Conservation (phyloP, 2,329 filamentous ascomycete genomes). For the Lizonia empirigonia region DNA sequence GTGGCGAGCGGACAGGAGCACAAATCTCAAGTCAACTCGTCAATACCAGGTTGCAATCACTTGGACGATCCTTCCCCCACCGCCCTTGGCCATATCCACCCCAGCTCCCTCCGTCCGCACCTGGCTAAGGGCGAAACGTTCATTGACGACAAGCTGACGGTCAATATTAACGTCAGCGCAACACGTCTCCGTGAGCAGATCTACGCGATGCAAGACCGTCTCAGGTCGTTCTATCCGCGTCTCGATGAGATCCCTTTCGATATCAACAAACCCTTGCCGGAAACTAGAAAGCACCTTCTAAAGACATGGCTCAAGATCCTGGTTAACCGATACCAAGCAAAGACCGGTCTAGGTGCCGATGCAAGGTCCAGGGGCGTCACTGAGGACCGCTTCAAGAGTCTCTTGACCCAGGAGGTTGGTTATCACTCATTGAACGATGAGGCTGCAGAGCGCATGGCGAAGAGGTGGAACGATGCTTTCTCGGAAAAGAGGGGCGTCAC, state of each 20-base stretch:
- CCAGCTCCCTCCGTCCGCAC: conserved; percentile 18
- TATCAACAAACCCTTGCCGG: conserved; percentile 23
- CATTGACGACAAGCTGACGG: conserved; percentile 28
- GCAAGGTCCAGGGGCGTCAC: conserved; percentile 1
- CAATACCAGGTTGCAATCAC: too few relatives aligned
- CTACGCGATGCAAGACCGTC: conserved; percentile 23
- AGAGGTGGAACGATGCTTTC: conserved; percentile 29
- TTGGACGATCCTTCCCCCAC: neutral
- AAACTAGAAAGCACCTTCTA: conserved; percentile 24
- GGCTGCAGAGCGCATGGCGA: conserved; percentile 34
- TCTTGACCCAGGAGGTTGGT: conserved; percentile 33
- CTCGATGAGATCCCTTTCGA: conserved; percentile 36
- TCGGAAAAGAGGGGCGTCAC: conserved; percentile 8
- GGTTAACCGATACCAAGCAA: conserved; percentile 26
- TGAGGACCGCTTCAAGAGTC: conserved; percentile 18
- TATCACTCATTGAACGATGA: conserved; percentile 31
- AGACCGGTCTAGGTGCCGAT: conserved; percentile 8
- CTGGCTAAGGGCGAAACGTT: conserved; percentile 14
- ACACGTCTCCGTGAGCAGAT: conserved; percentile 30
- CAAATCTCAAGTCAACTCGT: neutral
- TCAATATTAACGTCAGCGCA: conserved; percentile 23
- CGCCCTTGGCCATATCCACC: neutral
- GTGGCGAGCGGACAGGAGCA: neutral
- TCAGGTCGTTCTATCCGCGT: conserved; percentile 31
- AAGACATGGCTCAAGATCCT: conserved; percentile 39